Evolutionary conservation across 768 basidiomycete species (phyloP).

Genomic region (Galerina marginata): DNA sequence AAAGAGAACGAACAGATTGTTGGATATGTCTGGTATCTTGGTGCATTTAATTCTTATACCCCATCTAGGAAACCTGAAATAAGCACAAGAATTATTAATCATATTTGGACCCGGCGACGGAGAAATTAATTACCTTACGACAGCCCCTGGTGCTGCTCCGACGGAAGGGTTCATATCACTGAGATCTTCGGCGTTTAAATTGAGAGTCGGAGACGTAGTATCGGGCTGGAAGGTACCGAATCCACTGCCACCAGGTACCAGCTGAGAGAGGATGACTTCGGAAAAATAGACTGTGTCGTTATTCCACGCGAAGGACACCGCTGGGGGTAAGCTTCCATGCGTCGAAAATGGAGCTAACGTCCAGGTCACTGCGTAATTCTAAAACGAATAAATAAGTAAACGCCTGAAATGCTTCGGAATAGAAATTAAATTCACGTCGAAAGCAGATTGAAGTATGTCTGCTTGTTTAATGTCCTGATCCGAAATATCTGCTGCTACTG

Average conservation of each 20-base stretch:
- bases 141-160: conserved; percentile 30
- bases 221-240: conserved; percentile 41
- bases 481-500: conserved; percentile 39
- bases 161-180: background rate
- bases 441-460: conserved; percentile 26
- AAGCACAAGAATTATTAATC: background rate
- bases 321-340: conserved; percentile 38
- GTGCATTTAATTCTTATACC: conserved; percentile 44
- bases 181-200: conserved; percentile 6
- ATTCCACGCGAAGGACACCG: conserved; percentile 36
- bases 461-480: conserved; percentile 38
- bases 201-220: conserved; percentile 25
- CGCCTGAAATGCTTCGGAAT: background rate
- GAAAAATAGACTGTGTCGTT: conserved; percentile 43
- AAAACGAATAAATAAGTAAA: background rate
- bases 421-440: conserved; percentile 28
- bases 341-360: conserved; percentile 42
- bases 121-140: conserved; percentile 29
- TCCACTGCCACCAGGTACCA: conserved; percentile 40
- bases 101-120: background rate
- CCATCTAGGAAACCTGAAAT: conserved; percentile 44
- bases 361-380: conserved; percentile 44
- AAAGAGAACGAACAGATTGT: conserved; percentile 34
- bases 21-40: conserved; percentile 32
- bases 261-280: conserved; percentile 39